Base-by-base conservation (phyloP, 2,329 filamentous ascomycete genomes). In the Colletotrichum musicola region DNA sequence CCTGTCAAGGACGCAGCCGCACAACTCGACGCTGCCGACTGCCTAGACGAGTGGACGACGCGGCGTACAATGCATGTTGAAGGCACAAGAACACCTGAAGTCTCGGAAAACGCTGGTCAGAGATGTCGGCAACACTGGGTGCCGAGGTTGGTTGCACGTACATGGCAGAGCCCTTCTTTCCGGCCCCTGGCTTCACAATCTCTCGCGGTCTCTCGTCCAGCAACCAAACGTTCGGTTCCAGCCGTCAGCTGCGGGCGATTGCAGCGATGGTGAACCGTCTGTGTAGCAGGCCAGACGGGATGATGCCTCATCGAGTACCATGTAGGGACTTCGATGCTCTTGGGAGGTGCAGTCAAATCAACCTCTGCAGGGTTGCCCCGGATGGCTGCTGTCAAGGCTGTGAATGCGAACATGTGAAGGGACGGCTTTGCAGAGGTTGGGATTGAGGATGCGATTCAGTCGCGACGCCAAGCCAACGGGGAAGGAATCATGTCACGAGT, bases 211-310 rank as follows among this genome's bases (percentile, higher is more conserved):
- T 30, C 51, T 40, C 25, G 46, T 18, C 54, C 64, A 30, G 35
- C 38, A 47, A 68, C 64, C 64, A n/a, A 57, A 53, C 58, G 12
- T 38, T 38, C 44, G 64, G 64, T 64, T 64, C 38, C 46, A 46
- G 40, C 47, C 51, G 35, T 44, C n/a, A 38, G 40, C 18, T 4
- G 50, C 64, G 60, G 60, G 53, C 53, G 46, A 68, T 25, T 67
- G 60, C 60, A 63, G 44, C 18, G 57, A 42, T 61, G 30, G 35
- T 27, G 35, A 53, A 35, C 14, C 56, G 50, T 25, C 7, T 38
- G 30, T 47, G 47, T 22, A 61, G 6, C 14, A 51, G 38, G 40
- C 38, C 14, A 6, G 38, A 18, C 25, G 56, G 38, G 5, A 16
- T 12, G 18, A 38, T 61, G 20, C 35, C 20, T 61, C 13, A 49